A percentile compares a stretch with the other conserved stretches of the same genome.
phyloP scores from a whole-genome alignment of 306 rosid genomes.

The Cercis canadensis region DNA sequence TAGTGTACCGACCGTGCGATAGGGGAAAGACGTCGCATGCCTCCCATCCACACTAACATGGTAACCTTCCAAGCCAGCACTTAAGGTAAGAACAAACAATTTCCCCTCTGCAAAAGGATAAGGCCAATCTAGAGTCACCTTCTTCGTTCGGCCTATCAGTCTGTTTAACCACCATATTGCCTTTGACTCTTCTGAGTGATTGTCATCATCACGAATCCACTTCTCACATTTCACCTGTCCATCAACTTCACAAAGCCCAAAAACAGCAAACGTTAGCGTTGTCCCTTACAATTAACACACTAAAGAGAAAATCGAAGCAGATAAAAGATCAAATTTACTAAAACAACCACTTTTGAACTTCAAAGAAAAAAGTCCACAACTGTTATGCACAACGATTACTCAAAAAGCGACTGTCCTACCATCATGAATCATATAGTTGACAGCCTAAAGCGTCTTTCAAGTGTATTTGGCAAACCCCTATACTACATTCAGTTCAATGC shows the following conservation, averaged over 20 bases:
- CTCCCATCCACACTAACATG: slow-evolving; percentile 89
- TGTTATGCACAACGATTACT: slow-evolving; percentile 5
- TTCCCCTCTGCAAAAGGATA: slow-evolving; percentile 90
- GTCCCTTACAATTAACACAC: slow-evolving; percentile 27
- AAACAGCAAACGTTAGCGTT: slow-evolving; percentile 38
- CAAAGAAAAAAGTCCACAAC: background rate
- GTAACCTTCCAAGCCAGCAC: slow-evolving; percentile 97
- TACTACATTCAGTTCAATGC: slow-evolving; percentile 5
- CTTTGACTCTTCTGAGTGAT: slow-evolving; percentile 79
- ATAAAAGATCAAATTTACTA: background rate
- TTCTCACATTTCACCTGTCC: slow-evolving; percentile 94
- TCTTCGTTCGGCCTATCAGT: slow-evolving; percentile 77
- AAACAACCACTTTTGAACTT: background rate
- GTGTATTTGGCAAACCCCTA: slow-evolving; percentile 18
- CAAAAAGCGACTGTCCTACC: slow-evolving; percentile 18
- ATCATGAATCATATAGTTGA: slow-evolving; percentile 3
- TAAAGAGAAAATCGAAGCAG: background rate
- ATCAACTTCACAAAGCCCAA: slow-evolving; percentile 68
- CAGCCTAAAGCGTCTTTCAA: background rate
- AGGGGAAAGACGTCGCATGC: slow-evolving; percentile 89
- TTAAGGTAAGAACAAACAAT: slow-evolving; percentile 81
- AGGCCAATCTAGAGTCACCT: slow-evolving; percentile 86
- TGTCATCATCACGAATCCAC: slow-evolving; percentile 88
- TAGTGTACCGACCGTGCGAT: slow-evolving; percentile 75
- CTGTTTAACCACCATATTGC: slow-evolving; percentile 93